Percentiles rank a stretch among this genome's conserved stretches.
Conservation (phyloP, 345 rosid species). For the Hibiscus trionum region DNA sequence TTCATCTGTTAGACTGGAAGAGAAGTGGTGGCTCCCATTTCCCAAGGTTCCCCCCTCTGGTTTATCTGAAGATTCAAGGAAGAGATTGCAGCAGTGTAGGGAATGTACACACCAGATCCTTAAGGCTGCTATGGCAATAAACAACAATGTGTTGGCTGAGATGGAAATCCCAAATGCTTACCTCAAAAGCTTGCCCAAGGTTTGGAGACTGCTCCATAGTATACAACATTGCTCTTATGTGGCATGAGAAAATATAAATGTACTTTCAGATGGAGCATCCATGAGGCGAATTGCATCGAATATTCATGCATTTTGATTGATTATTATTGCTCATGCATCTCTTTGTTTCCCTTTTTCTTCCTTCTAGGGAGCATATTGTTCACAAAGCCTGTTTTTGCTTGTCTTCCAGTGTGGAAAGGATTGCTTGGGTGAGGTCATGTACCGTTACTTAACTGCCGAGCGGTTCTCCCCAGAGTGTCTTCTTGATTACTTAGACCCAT, state of each 20-base stretch:
- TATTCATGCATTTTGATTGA: background rate
- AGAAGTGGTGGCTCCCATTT: slow-evolving; percentile 83
- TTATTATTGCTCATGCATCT: background rate
- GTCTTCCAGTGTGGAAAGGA: slow-evolving; percentile 59
- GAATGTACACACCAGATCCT: slow-evolving; percentile 87
- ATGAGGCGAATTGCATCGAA: background rate
- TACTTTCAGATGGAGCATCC: background rate
- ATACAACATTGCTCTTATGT: background rate
- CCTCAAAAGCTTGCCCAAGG: slow-evolving; percentile 86
- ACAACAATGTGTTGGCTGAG: slow-evolving; percentile 75
- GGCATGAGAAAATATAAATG: background rate
- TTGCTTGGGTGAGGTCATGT: slow-evolving; percentile 75
- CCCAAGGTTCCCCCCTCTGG: slow-evolving; percentile 77
- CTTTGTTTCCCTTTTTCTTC: background rate
- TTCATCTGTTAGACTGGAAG: slow-evolving; percentile 79
- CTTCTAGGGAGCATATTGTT: background rate
- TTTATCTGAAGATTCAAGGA: slow-evolving; percentile 67
- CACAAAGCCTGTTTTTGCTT: background rate
- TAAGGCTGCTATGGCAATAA: slow-evolving; percentile 98
- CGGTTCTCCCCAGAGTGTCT: slow-evolving; percentile 80
- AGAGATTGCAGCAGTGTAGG: slow-evolving; percentile 67
- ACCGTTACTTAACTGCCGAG: slow-evolving; percentile 70
- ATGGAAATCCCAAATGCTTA: slow-evolving; percentile 89
- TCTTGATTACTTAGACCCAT: slow-evolving; percentile 77
- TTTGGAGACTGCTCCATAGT: slow-evolving; percentile 15